phyloP scores from a whole-genome alignment of 1,139 yeast species.

The Arxiozyma heterogenica region DNA sequence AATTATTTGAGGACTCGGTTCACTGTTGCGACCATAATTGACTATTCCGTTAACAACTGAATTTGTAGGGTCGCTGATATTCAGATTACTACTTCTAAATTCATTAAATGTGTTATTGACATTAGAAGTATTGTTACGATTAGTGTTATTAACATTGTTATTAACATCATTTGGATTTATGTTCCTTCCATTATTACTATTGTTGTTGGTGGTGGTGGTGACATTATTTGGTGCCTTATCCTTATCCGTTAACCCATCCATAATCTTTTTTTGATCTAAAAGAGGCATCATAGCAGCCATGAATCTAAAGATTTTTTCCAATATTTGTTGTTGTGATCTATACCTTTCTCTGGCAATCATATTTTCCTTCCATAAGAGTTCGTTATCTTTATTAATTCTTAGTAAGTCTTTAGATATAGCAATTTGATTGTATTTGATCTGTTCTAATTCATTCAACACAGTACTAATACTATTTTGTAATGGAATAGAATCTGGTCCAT shows the following conservation, averaged over 20 bases:
- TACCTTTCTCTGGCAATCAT: slow-evolving; percentile 76
- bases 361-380: slow-evolving; percentile 84
- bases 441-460: slow-evolving; percentile 64
- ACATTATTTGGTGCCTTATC: not conserved
- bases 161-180: slow-evolving; percentile 8
- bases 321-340: slow-evolving; percentile 74
- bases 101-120: slow-evolving; percentile 4
- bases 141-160: slow-evolving; percentile 2
- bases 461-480: slow-evolving; percentile 33
- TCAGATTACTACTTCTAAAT: slow-evolving; percentile 8
- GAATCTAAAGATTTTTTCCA: slow-evolving; percentile 80
- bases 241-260: slow-evolving; percentile 20
- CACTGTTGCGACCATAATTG: not conserved
- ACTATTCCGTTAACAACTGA: slow-evolving; percentile 6
- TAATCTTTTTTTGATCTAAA: slow-evolving; percentile 40
- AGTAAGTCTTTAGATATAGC: slow-evolving; percentile 76
- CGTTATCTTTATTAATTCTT: slow-evolving; percentile 79
- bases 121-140: slow-evolving; percentile 2
- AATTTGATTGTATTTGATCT: slow-evolving; percentile 65
- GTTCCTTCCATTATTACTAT: not conserved
- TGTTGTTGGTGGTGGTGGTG: slow-evolving; percentile 1
- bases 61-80: slow-evolving; percentile 3
- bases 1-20: not conserved
- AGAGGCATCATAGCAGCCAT: slow-evolving; percentile 73
- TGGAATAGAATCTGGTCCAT: slow-evolving; percentile 7